Percentiles rank a stretch among this genome's conserved stretches.
phyloP scores from a whole-genome alignment of 2,329 filamentous ascomycete species.

The Fusarium lyarnte region DNA sequence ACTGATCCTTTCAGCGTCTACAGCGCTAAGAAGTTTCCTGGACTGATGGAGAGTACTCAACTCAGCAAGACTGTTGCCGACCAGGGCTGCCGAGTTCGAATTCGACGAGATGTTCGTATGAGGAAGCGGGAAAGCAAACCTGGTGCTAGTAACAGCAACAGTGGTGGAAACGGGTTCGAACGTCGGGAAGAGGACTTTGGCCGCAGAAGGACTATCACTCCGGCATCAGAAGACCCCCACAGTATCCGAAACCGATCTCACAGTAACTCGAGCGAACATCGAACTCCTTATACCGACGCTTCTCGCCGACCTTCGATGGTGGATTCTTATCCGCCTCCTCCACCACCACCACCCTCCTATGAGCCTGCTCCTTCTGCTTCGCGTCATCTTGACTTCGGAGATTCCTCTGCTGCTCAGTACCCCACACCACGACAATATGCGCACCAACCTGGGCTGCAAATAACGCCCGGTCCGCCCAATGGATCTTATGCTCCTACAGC shows the following conservation, averaged over 20 bases:
- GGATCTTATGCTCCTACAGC: constrained; percentile 48
- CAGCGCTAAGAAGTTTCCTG: constrained; percentile 98
- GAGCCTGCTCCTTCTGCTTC: constrained; percentile 42
- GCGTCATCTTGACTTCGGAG: constrained; percentile 50
- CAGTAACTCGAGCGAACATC: constrained; percentile 66
- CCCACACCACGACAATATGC: constrained; percentile 50
- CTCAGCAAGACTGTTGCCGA: constrained; percentile 93
- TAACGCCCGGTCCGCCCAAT: constrained; percentile 48
- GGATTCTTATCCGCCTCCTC: constrained; percentile 55
- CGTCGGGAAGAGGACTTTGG: constrained; percentile 74
- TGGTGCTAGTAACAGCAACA: constrained; percentile 54
- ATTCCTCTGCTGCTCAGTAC: constrained; percentile 48
- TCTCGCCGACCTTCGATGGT: constrained; percentile 59
- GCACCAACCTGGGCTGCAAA: constrained; percentile 48
- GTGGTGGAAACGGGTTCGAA: constrained; percentile 54
- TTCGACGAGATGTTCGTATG: constrained; percentile 93
- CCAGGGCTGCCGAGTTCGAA: constrained; percentile 95
- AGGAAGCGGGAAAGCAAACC: constrained; percentile 81
- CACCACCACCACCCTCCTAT: constrained; percentile 50
- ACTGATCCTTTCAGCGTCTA: constrained; percentile 87
- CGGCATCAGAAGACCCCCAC: constrained; percentile 47
- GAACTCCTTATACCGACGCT: constrained; percentile 54
- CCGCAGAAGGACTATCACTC: constrained; percentile 50
- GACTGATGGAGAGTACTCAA: constrained; percentile 86
- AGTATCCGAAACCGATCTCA: constrained; percentile 64